Evolutionary conservation across 208 protist genomes (phyloP).

Genomic region (Acanthamoeba royreba): DNA sequence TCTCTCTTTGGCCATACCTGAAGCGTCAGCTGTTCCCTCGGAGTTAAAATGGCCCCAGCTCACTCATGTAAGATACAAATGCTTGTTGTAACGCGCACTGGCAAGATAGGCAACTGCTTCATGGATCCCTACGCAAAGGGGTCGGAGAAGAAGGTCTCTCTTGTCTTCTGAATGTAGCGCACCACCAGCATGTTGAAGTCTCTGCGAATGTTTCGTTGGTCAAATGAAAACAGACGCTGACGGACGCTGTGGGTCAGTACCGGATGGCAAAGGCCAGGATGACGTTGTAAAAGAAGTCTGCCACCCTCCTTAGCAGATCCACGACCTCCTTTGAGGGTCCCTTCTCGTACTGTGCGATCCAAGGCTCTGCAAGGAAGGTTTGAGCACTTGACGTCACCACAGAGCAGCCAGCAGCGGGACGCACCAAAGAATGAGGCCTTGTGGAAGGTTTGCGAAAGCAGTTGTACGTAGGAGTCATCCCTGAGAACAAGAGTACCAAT

Average conservation of each 20-base stretch:
- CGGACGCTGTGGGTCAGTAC: background rate
- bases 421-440: background rate
- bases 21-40: too few relatives aligned
- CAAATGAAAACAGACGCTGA: background rate
- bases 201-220: background rate
- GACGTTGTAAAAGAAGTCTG: background rate
- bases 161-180: background rate
- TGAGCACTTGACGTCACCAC: background rate
- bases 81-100: too few relatives aligned
- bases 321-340: background rate
- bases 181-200: conserved; percentile 13
- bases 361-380: background rate
- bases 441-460: background rate
- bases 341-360: background rate
- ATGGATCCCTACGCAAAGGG: background rate
- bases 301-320: background rate
- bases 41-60: too few relatives aligned
- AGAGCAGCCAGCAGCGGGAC: background rate
- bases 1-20: too few relatives aligned
- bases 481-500: background rate
- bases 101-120: background rate
- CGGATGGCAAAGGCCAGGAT: background rate
- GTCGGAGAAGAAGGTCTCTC: background rate
- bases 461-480: background rate
- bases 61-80: background rate